phyloP scores from a whole-genome alignment of 2,329 filamentous ascomycete genomes.

The Fusarium sp. region DNA sequence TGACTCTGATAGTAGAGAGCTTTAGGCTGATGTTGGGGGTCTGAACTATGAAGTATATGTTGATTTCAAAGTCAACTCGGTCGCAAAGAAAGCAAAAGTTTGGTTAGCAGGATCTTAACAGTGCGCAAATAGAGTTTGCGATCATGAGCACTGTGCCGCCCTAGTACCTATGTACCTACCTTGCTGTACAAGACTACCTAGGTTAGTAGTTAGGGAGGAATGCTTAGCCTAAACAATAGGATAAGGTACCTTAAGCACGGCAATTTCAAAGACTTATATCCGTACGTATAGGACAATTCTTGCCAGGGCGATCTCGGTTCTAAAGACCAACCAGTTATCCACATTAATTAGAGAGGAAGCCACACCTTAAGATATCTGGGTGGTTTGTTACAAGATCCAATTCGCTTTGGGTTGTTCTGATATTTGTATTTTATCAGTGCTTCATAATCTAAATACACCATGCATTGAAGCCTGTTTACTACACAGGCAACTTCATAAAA shows the following conservation, averaged over 20 bases:
- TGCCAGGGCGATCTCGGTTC: not conserved
- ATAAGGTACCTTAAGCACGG: no score
- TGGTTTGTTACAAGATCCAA: not conserved
- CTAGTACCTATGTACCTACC: no score
- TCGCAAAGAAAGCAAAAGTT: constrained; percentile 8
- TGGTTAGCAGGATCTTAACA: not conserved
- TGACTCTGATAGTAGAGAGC: not conserved
- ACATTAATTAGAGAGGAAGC: not conserved
- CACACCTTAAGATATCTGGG: not conserved
- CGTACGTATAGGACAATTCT: not conserved
- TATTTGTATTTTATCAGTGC: not conserved
- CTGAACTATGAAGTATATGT: not conserved
- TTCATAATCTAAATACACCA: not conserved
- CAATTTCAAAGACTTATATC: no score
- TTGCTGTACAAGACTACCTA: no score
- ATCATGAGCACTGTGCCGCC: constrained; percentile 6
- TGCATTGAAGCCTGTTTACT: not conserved
- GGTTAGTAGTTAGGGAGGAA: no score
- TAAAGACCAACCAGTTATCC: not conserved
- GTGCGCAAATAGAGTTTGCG: not conserved
- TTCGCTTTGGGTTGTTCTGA: not conserved
- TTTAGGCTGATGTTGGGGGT: not conserved
- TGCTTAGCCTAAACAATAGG: no score
- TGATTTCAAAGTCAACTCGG: not conserved
- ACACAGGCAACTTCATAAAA: constrained; percentile 18